These are phyloP conservation scores for Quillaja saponaria DNA, from an alignment of 306 rosid genomes.

Conservation along the genomic window DNA sequence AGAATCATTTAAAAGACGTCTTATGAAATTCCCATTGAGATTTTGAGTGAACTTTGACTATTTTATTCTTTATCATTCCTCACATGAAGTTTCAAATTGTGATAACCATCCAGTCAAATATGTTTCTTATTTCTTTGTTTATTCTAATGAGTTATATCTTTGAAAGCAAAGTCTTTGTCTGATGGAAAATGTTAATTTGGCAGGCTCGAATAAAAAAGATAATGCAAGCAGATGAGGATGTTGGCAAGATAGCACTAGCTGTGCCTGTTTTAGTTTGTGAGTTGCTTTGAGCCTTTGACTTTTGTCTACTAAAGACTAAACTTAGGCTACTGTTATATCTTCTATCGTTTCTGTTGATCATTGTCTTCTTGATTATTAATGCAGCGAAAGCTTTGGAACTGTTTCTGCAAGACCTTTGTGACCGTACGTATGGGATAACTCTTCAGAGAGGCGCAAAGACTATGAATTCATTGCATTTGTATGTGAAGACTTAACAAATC, in stretches of 20 bases:
- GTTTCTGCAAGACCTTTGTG: constrained; percentile 97
- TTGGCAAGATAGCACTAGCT: constrained; percentile 92
- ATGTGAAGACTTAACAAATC: too few species aligned
- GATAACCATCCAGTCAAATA: too few species aligned
- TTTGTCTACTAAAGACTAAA: constrained; percentile 18
- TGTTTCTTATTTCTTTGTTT: too few species aligned
- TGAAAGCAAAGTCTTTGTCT: too few species aligned
- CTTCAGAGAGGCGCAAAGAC: constrained; percentile 98
- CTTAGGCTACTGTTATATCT: background rate
- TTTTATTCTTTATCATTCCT: too few species aligned
- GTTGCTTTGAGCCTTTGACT: constrained; percentile 37
- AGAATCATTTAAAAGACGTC: background rate
- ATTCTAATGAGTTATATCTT: too few species aligned
- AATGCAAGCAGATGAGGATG: constrained; percentile 98
- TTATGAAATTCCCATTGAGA: background rate
- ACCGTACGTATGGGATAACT: constrained; percentile 89
- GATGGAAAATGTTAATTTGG: constrained; percentile 12
- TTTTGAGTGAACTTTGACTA: background rate
- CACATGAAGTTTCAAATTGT: too few species aligned
- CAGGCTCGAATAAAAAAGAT: constrained; percentile 95
- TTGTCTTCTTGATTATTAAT: constrained; percentile 27
- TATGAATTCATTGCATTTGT: constrained; percentile 93
- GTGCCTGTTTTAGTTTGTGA: constrained; percentile 98
- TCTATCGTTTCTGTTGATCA: constrained; percentile 30
- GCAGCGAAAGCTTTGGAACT: constrained; percentile 95